Evolutionary conservation across 2,329 filamentous ascomycete genomes (phyloP).

Genomic region (Talaromyces sp.): DNA sequence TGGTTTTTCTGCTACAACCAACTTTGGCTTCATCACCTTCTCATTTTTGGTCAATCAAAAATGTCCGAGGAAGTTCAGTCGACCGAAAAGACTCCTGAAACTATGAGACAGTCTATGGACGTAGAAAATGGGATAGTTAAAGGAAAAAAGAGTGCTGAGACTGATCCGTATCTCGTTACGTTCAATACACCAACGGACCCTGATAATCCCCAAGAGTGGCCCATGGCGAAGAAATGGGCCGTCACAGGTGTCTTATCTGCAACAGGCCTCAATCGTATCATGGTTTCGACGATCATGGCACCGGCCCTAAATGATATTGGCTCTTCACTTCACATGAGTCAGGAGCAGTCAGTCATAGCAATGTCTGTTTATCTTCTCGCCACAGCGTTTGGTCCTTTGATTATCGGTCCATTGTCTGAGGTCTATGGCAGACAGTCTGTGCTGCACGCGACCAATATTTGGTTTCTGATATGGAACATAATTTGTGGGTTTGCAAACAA

Average conservation of each 20-base stretch:
- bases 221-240: constrained; percentile 45
- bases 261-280: constrained; percentile 51
- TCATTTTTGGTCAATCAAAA: not conserved
- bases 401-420: constrained; percentile 43
- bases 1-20: not conserved
- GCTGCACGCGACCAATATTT: constrained; percentile 43
- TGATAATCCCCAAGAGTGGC: constrained; percentile 41
- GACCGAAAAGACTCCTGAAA: not conserved
- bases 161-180: constrained; percentile 13
- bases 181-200: constrained; percentile 41
- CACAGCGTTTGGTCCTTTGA: constrained; percentile 39
- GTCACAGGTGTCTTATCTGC: constrained; percentile 44
- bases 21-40: not conserved
- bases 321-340: constrained; percentile 42
- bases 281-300: constrained; percentile 50
- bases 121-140: not conserved
- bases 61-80: not conserved
- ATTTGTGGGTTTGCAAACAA: constrained; percentile 43
- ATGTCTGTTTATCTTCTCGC: constrained; percentile 45
- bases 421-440: constrained; percentile 44
- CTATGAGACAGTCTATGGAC: not conserved
- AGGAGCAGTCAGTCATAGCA: constrained; percentile 29
- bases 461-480: constrained; percentile 47
- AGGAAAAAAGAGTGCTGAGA: not conserved
- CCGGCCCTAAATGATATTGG: constrained; percentile 43